phyloP scores from a whole-genome alignment of 2,329 filamentous ascomycete genomes.

The Pleoardoris graminearum region DNA sequence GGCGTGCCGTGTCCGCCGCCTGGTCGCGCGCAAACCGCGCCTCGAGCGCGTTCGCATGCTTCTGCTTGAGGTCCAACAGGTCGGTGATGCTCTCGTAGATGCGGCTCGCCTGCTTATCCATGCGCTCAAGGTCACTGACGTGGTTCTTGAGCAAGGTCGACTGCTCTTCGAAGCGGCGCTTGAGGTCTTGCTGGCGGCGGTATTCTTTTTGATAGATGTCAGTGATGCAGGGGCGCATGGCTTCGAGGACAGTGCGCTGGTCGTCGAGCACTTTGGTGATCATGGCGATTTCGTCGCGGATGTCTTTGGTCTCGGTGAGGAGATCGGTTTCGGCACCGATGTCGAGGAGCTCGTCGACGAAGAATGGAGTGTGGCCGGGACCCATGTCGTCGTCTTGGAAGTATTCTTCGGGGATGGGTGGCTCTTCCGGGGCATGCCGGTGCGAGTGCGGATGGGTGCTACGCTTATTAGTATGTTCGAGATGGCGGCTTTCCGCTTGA shows the following conservation, averaged over 20 bases:
- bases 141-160: conserved; percentile 61
- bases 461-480: conserved; percentile 37
- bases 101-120: conserved; percentile 64
- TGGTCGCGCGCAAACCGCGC: conserved; percentile 65
- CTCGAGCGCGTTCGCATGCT: conserved; percentile 69
- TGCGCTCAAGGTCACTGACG: conserved; percentile 63
- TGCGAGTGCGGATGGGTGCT: conserved; percentile 33
- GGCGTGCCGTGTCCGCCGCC: conserved; percentile 61
- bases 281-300: conserved; percentile 69
- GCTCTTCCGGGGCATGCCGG: conserved; percentile 28
- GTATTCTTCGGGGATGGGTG: conserved; percentile 30
- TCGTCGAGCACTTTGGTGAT: conserved; percentile 58
- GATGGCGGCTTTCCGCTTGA: conserved; percentile 38
- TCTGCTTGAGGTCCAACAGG: conserved; percentile 69
- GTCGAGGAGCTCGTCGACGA: conserved; percentile 61
- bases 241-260: conserved; percentile 53
- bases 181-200: conserved; percentile 52
- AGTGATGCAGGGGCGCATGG: conserved; percentile 52
- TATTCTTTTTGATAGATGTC: conserved; percentile 44
- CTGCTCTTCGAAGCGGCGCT: conserved; percentile 61
- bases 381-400: conserved; percentile 38
- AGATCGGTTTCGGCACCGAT: conserved; percentile 65
- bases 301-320: conserved; percentile 67
- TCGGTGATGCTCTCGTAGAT: conserved; percentile 65
- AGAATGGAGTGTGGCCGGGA: conserved; percentile 43